These are phyloP conservation scores for Nothopassalora personata DNA, from an alignment of 2,329 filamentous ascomycete species.

Conservation along the genomic window DNA sequence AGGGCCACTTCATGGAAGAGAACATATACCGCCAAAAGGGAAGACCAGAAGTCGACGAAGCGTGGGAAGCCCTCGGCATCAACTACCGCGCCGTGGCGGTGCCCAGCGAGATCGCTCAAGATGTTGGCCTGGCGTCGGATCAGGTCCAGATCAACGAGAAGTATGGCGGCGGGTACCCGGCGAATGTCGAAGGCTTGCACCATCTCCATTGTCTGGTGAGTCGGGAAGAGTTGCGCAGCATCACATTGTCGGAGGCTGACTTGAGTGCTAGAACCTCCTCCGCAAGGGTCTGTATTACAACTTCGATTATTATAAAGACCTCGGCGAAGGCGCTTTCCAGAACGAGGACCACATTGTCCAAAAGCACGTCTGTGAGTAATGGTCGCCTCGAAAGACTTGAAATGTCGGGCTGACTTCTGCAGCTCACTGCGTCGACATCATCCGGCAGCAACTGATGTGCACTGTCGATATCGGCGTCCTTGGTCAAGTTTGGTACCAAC, in stretches of 20 bases:
- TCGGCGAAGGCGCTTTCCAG: slow-evolving; percentile 50
- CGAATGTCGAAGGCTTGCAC: slow-evolving; percentile 54
- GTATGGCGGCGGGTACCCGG: slow-evolving; percentile 55
- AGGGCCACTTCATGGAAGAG: slow-evolving; percentile 53
- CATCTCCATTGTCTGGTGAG: slow-evolving; percentile 51
- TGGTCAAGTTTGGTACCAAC: slow-evolving; percentile 57
- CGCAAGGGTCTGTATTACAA: slow-evolving; percentile 58
- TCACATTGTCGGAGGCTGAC: not conserved
- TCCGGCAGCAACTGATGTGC: slow-evolving; percentile 63
- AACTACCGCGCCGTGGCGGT: slow-evolving; percentile 33
- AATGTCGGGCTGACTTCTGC: slow-evolving; percentile 1
- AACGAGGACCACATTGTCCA: slow-evolving; percentile 53
- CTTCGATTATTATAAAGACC: slow-evolving; percentile 49
- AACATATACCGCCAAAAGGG: slow-evolving; percentile 49
- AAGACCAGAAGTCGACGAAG: slow-evolving; percentile 45
- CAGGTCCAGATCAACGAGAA: slow-evolving; percentile 53
- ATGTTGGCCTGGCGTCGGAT: slow-evolving; percentile 47
- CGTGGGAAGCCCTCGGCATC: slow-evolving; percentile 51
- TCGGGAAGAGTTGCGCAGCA: not conserved
- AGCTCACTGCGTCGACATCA: slow-evolving; percentile 58
- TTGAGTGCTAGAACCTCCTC: slow-evolving; percentile 47
- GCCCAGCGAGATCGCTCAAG: slow-evolving; percentile 11
- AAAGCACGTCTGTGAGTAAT: slow-evolving; percentile 52
- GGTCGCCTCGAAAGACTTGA: not conserved
- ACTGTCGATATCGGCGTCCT: slow-evolving; percentile 56